Evolutionary conservation across 1,139 yeast species (phyloP).

Genomic region (Saccharomyces hybrid): DNA sequence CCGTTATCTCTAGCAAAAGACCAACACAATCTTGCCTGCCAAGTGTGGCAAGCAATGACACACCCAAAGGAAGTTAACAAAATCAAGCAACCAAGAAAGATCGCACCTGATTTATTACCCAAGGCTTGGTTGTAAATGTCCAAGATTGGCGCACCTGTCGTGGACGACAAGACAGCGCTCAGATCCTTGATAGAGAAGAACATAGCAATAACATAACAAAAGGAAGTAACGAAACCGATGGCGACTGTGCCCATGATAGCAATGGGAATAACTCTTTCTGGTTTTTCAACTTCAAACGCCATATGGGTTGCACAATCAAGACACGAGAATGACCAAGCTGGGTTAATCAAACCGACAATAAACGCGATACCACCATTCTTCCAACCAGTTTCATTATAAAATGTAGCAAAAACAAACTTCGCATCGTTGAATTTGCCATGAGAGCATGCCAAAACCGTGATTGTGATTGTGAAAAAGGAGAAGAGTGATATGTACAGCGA

Average conservation of each 20-base stretch:
- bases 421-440: conserved; percentile 50
- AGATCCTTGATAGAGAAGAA: conserved; percentile 52
- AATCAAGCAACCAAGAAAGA: conserved; percentile 50
- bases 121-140: conserved; percentile 57
- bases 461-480: conserved; percentile 49
- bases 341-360: conserved; percentile 58
- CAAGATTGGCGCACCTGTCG: conserved; percentile 55
- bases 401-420: conserved; percentile 53
- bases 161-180: conserved; percentile 39
- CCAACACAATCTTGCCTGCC: conserved; percentile 75
- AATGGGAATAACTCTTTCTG: conserved; percentile 54
- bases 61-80: conserved; percentile 62
- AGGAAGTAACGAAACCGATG: conserved; percentile 57
- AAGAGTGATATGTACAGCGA: conserved; percentile 49
- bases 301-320: conserved; percentile 63
- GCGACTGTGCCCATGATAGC: conserved; percentile 60
- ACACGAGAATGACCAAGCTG: conserved; percentile 65
- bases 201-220: conserved; percentile 53
- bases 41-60: conserved; percentile 63
- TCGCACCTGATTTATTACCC: conserved; percentile 48
- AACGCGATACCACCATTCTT: conserved; percentile 51
- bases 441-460: conserved; percentile 50
- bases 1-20: conserved; percentile 67
- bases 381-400: conserved; percentile 64
- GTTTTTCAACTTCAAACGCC: conserved; percentile 58